A percentile compares a stretch with the other conserved stretches of the same genome.
Evolutionary conservation across 75 land plant genomes (phyloP).

Genomic region (Selaginella moellendorffii): DNA sequence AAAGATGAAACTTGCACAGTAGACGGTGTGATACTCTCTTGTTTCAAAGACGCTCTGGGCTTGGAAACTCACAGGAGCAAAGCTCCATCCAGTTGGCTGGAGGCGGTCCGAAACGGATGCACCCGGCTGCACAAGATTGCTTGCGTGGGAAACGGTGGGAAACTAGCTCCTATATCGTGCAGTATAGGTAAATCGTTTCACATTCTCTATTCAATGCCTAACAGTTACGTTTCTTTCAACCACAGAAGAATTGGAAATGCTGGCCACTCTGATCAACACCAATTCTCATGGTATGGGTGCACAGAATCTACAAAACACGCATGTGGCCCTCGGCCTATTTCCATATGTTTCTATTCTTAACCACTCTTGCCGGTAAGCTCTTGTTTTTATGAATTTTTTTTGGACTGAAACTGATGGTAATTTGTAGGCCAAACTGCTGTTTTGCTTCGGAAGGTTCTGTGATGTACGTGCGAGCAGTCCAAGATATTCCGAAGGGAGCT

Average conservation of each 20-base stretch:
- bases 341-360: constrained; percentile 40
- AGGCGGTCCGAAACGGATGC: constrained; percentile 21
- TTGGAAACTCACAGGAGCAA: constrained; percentile 20
- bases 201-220: too few relatives aligned
- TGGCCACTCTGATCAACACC: constrained; percentile 31
- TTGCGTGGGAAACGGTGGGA: neutral
- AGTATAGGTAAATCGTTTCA: neutral
- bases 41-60: constrained; percentile 20
- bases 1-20: neutral
- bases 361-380: constrained; percentile 32
- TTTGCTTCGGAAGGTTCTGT: constrained; percentile 30
- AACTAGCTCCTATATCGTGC: neutral
- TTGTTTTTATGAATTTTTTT: too few relatives aligned
- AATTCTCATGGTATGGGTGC: constrained; percentile 46
- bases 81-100: constrained; percentile 17
- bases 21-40: constrained; percentile 14
- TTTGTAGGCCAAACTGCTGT: constrained; percentile 36
- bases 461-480: constrained; percentile 32
- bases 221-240: neutral
- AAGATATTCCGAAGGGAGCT: constrained; percentile 24
- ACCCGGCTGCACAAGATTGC: neutral
- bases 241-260: constrained; percentile 29
- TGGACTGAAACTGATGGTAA: neutral
- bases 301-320: constrained; percentile 27
- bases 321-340: constrained; percentile 39